Base-by-base conservation (phyloP, 2,329 filamentous ascomycete genomes). In the Sarocladiaceae sp. region DNA sequence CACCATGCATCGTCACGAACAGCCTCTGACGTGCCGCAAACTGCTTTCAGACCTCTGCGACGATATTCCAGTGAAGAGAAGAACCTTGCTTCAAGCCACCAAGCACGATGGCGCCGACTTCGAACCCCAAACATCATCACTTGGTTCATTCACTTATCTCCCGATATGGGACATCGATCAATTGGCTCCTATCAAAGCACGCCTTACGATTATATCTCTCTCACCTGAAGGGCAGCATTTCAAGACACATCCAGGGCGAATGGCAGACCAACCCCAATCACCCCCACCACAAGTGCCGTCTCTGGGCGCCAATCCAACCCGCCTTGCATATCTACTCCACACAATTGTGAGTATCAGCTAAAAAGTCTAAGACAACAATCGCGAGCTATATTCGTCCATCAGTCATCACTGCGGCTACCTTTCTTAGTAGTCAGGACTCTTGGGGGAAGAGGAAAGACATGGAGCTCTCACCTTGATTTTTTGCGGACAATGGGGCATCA, bases 251-350 rank as follows among this genome's bases (percentile, higher is more conserved):
- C 8, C 17, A 8, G 37, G 37, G 23, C 6, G 8, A 40, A 23
- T 23, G 17, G 7, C 37, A 17, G 17, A 10, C 35, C 35, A 37
- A n/a, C n/a, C n/a, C 35, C 15, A 37, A 37, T 7, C 7, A 17
- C 12, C 37, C 37, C 20, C 40, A 44, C 20, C 17, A 15, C 22
- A 28, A 26, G 40, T 44, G 22, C 20, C 40, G 22, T 44, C 20
- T 10, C 40, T 6, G 22, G 40, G 40, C 40, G 40, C 40, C 40
- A 44, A 44, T 8, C 20, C 40, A n/a, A 22, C 13, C 26, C 40
- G 40, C 40, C 40, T 44, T 44, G 40, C 40, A 44, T 44, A 44
- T n/a, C 10, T 40, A 26, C 40, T 44, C 40, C 40, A 44, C 40
- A 44, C 20, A 40, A 40, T 13, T 17, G 10, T 12, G n/a, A 26